Conservation (phyloP, 2,329 filamentous ascomycete genomes). For the Neodidymelliopsis sp. region DNA sequence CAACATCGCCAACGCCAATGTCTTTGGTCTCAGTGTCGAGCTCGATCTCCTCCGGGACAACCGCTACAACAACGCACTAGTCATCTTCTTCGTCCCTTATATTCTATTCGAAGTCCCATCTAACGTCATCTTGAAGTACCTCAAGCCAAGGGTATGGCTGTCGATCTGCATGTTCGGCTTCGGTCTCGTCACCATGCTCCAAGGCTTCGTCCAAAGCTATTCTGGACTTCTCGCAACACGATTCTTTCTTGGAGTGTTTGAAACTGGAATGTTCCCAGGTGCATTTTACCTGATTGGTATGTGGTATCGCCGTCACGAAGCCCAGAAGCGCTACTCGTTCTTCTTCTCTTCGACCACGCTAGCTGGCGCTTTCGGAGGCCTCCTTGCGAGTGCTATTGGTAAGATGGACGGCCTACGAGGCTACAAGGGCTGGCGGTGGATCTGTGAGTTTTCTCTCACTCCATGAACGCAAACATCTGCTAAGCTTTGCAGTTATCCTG, state of each 20-base stretch:
- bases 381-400: conserved; percentile 86
- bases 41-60: conserved; percentile 52
- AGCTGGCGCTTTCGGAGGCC: conserved; percentile 83
- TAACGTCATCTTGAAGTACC: conserved; percentile 60
- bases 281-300: conserved; percentile 77
- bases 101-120: conserved; percentile 63
- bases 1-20: conserved; percentile 63
- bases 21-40: conserved; percentile 58
- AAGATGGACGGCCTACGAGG: conserved; percentile 77
- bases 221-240: conserved; percentile 75
- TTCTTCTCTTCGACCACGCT: conserved; percentile 87
- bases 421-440: conserved; percentile 81
- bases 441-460: conserved; percentile 53
- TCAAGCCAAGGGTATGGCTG: conserved; percentile 64
- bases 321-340: conserved; percentile 90
- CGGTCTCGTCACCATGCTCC: conserved; percentile 75
- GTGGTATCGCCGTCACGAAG: conserved; percentile 89
- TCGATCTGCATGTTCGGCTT: conserved; percentile 86
- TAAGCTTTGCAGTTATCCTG: conserved; percentile 65
- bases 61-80: conserved; percentile 59
- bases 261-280: conserved; percentile 62
- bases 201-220: conserved; percentile 82
- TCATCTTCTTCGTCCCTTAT: conserved; percentile 64
- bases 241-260: conserved; percentile 79
- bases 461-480: background rate